phyloP scores from a whole-genome alignment of 2,329 filamentous ascomycete genomes.

The Thermochaetoides dissita region DNA sequence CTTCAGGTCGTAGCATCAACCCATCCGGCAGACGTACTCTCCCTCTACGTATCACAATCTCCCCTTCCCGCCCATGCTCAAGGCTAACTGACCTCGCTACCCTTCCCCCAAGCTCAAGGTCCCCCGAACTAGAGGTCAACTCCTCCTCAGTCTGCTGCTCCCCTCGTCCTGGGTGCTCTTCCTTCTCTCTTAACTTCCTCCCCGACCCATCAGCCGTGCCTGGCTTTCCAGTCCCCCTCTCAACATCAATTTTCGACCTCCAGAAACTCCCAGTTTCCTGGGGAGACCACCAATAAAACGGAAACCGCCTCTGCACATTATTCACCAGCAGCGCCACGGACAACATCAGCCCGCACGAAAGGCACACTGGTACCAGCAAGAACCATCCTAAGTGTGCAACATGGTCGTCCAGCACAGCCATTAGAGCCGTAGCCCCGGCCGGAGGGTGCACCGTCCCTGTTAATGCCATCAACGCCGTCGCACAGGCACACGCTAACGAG shows the following conservation, averaged over 20 bases:
- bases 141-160: not conserved
- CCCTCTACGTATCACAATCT: constrained; percentile 7
- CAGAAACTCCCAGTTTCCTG: constrained; percentile 19
- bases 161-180: not conserved
- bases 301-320: constrained; percentile 54
- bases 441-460: constrained; percentile 64
- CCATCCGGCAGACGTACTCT: constrained; percentile 10
- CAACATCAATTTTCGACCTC: constrained; percentile 1
- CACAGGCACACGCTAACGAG: constrained; percentile 48
- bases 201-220: not conserved
- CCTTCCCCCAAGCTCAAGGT: constrained; percentile 1
- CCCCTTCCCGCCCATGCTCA: constrained; percentile 1
- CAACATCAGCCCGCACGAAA: constrained; percentile 49
- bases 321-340: constrained; percentile 49
- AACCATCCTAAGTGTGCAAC: constrained; percentile 52
- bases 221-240: constrained; percentile 1
- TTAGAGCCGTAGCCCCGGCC: constrained; percentile 57
- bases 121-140: not conserved
- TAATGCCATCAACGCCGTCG: constrained; percentile 51
- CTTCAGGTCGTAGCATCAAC: constrained; percentile 10
- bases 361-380: constrained; percentile 46
- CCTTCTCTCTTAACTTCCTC: not conserved
- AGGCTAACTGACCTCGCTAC: constrained; percentile 3
- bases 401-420: constrained; percentile 47
- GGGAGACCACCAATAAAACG: constrained; percentile 57